Conservation (phyloP, 495 filamentous ascomycete species). For the Mytilinidion resinicola region DNA sequence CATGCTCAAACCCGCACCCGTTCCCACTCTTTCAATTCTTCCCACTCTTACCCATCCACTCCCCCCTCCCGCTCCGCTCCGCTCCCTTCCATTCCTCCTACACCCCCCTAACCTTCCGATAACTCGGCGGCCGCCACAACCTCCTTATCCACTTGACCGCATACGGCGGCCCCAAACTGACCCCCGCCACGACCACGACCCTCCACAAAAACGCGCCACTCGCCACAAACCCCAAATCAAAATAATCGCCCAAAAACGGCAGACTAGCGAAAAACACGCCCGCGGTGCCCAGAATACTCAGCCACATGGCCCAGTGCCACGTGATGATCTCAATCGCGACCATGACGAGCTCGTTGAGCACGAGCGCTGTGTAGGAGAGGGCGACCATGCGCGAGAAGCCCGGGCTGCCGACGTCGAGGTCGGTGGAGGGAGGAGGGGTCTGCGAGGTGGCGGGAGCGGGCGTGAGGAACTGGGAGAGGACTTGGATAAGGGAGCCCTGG, state of each 20-base stretch:
- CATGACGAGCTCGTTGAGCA: conserved; percentile 95
- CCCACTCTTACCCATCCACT: background rate
- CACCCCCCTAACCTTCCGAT: conserved; percentile 80
- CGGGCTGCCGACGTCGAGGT: background rate
- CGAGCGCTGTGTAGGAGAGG: conserved; percentile 84
- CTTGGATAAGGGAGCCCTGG: conserved; percentile 91
- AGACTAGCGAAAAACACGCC: conserved; percentile 72
- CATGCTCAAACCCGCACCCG: background rate
- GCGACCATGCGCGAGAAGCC: conserved; percentile 63
- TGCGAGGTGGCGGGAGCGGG: conserved; percentile 47
- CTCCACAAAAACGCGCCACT: conserved; percentile 84
- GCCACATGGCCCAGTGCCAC: conserved; percentile 92
- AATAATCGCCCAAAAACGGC: conserved; percentile 84
- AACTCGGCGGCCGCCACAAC: conserved; percentile 85
- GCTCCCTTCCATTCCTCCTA: conserved; percentile 53
- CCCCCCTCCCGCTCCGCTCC: conserved; percentile 10
- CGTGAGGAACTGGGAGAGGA: conserved; percentile 76
- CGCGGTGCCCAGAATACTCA: conserved; percentile 73
- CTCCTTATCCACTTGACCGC: conserved; percentile 74
- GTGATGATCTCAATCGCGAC: conserved; percentile 93
- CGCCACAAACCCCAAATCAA: conserved; percentile 75
- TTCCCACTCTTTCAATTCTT: too few relatives aligned
- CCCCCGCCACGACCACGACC: conserved; percentile 67
- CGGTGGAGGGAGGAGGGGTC: too few relatives aligned
- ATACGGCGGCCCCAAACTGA: conserved; percentile 81